These are phyloP conservation scores for Phaeosphaeria sp. DNA, from an alignment of 2,329 filamentous ascomycete genomes.

Conservation along the genomic window DNA sequence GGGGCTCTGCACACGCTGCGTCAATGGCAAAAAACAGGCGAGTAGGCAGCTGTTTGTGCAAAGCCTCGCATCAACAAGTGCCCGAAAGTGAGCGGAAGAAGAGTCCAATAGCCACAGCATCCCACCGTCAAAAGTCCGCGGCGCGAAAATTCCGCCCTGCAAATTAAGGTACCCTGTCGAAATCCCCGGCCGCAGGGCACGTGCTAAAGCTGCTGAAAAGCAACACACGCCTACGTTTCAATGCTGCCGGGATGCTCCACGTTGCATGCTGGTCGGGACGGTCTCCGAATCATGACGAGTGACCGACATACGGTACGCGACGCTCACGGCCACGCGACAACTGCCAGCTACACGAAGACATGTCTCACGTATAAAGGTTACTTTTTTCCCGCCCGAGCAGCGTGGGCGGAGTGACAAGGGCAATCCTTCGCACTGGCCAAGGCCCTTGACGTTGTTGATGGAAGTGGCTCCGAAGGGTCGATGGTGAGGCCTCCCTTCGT, in stretches of 20 bases:
- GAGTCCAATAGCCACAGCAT: background rate
- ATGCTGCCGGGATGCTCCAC: conserved; percentile 8
- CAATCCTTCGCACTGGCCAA: conserved; percentile 13
- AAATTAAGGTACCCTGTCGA: conserved; percentile 10
- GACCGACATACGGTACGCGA: background rate
- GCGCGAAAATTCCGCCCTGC: conserved; percentile 14
- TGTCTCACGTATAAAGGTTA: background rate
- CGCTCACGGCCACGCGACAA: conserved; percentile 5
- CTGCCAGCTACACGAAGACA: background rate
- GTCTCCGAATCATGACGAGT: conserved; percentile 7
- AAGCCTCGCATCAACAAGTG: conserved; percentile 4
- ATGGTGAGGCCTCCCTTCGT: background rate
- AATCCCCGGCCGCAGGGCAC: conserved; percentile 22
- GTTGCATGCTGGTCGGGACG: conserved; percentile 4
- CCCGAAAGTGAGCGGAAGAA: background rate
- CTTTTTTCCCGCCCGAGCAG: conserved; percentile 5
- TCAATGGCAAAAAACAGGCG: background rate
- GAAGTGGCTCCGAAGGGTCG: background rate
- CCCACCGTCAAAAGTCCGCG: conserved; percentile 7
- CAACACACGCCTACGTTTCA: conserved; percentile 23
- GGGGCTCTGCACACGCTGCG: background rate
- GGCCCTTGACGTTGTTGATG: conserved; percentile 5
- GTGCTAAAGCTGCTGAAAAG: conserved; percentile 15
- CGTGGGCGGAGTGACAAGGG: conserved; percentile 5
- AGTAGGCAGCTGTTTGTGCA: conserved; percentile 3